Evolutionary conservation across 805 yeast species (phyloP).

Genomic region (Blastobotrys chiropterorum): DNA sequence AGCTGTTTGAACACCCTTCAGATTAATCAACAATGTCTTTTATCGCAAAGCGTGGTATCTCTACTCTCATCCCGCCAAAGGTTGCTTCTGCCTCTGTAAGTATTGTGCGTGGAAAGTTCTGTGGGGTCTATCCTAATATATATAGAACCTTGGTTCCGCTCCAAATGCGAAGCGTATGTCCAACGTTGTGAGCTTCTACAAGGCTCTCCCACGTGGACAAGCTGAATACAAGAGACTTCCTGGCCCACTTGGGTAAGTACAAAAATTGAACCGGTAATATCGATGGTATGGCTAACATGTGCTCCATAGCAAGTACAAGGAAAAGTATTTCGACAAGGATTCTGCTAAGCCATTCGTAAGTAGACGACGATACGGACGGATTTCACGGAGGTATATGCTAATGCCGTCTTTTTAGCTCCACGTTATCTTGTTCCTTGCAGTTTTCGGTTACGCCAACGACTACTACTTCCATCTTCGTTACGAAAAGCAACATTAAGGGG

Average conservation of each 20-base stretch:
- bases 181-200: slow-evolving; percentile 91
- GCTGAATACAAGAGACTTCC: slow-evolving; percentile 52
- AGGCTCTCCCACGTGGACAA: slow-evolving; percentile 89
- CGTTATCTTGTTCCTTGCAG: slow-evolving; percentile 58
- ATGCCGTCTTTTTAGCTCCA: slow-evolving; percentile 39
- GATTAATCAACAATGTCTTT: slow-evolving; percentile 52
- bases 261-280: neutral
- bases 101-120: slow-evolving; percentile 15
- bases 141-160: slow-evolving; percentile 82
- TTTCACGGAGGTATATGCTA: slow-evolving; percentile 13
- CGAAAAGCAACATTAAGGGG: slow-evolving; percentile 16
- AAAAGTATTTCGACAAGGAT: slow-evolving; percentile 26
- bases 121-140: neutral
- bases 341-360: slow-evolving; percentile 27
- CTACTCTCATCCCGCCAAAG: slow-evolving; percentile 98
- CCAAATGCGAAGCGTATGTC: slow-evolving; percentile 97
- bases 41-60: slow-evolving; percentile 85
- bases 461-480: slow-evolving; percentile 73
- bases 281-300: no score
- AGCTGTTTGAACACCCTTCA: neutral
- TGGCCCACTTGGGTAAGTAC: slow-evolving; percentile 27
- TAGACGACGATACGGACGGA: slow-evolving; percentile 3
- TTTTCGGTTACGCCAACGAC: slow-evolving; percentile 84
- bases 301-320: slow-evolving; percentile 15
- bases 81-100: slow-evolving; percentile 90